These are phyloP conservation scores for Penicillium sp. DNA, from an alignment of 2,329 filamentous ascomycete species.

Conservation along the genomic window DNA sequence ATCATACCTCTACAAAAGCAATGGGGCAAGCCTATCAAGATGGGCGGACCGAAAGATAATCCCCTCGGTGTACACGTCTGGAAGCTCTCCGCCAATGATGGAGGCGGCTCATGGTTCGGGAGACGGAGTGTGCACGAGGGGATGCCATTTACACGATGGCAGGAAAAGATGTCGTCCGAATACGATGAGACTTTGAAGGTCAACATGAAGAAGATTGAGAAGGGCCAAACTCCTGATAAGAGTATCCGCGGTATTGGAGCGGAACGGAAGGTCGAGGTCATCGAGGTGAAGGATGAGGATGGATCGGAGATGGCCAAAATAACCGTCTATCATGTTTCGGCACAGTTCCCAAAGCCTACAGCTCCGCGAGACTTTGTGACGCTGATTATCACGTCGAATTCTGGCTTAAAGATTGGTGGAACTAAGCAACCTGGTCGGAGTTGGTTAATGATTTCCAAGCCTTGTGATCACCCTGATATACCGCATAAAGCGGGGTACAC, in stretches of 20 bases:
- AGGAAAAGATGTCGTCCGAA: constrained; percentile 72
- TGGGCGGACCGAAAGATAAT: constrained; percentile 67
- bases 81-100: constrained; percentile 76
- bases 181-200: constrained; percentile 75
- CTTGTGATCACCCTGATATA: constrained; percentile 73
- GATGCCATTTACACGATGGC: constrained; percentile 75
- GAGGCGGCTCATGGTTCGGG: constrained; percentile 87
- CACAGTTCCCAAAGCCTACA: constrained; percentile 86
- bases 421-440: constrained; percentile 55
- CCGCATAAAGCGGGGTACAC: constrained; percentile 72
- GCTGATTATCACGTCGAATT: constrained; percentile 66
- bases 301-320: constrained; percentile 24
- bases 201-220: constrained; percentile 65
- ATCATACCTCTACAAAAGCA: constrained; percentile 68
- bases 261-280: constrained; percentile 69
- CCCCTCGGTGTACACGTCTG: constrained; percentile 75
- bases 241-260: constrained; percentile 84
- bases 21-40: constrained; percentile 75
- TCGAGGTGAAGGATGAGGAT: constrained; percentile 53
- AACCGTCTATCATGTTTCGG: constrained; percentile 78
- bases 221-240: constrained; percentile 67
- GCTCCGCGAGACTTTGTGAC: constrained; percentile 86
- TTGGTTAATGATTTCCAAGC: constrained; percentile 85
- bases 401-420: constrained; percentile 32
- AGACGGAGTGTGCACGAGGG: constrained; percentile 79